Conservation (phyloP, 257 asterid genomes). For the Coffea eugenioides region DNA sequence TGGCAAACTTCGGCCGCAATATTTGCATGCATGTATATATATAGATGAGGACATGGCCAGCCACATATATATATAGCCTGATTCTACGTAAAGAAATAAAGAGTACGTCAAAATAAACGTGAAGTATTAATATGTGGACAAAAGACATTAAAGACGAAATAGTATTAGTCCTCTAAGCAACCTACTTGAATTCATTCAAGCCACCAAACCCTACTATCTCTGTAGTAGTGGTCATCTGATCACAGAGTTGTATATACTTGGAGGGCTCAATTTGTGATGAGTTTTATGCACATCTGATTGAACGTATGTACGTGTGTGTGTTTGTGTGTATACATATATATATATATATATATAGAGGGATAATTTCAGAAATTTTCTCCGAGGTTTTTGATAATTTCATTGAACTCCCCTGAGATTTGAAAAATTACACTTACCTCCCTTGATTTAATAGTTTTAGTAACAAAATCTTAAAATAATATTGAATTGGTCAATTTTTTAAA, state of each 20-base stretch:
- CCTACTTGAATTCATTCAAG: neutral
- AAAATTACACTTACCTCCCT: too few relatives aligned
- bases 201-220: neutral
- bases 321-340: too few relatives aligned
- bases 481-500: too few relatives aligned
- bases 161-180: neutral
- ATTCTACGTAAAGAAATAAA: neutral
- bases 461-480: too few relatives aligned
- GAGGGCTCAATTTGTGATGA: conserved; percentile 1
- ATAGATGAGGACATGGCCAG: conserved; percentile 7
- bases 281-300: neutral
- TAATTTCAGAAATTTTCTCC: too few relatives aligned
- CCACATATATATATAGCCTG: neutral
- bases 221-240: neutral
- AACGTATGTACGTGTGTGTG: too few relatives aligned
- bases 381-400: too few relatives aligned
- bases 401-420: too few relatives aligned
- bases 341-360: too few relatives aligned
- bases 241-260: neutral
- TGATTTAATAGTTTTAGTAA: too few relatives aligned
- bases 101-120: conserved; percentile 9
- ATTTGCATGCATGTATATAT: neutral
- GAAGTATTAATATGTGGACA: conserved; percentile 8
- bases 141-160: neutral
- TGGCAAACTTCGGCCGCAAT: neutral